Evolutionary conservation across 768 basidiomycete genomes (phyloP).

Genomic region (Postia placenta): DNA sequence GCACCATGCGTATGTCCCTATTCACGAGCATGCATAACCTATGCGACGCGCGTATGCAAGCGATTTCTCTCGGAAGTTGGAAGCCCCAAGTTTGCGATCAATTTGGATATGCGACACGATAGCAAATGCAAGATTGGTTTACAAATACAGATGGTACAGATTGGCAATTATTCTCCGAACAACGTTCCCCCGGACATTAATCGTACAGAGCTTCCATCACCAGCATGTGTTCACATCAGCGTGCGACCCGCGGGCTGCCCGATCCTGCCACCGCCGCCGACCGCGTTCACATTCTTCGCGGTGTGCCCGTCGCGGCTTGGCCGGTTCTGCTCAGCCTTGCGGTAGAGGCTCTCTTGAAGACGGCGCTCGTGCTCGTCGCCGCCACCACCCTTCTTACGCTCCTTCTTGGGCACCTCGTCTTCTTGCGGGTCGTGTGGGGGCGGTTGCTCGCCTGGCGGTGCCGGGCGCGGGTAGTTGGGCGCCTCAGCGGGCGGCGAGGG

Average conservation of each 20-base stretch:
- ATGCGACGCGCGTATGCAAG: slow-evolving; percentile 14
- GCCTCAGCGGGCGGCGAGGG: slow-evolving; percentile 7
- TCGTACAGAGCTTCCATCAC: background rate
- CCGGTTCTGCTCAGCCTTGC: slow-evolving; percentile 17
- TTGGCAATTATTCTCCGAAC: background rate
- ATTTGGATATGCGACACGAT: background rate
- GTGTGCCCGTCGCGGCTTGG: slow-evolving; percentile 11
- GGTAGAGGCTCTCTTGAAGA: slow-evolving; percentile 14
- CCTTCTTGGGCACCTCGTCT: slow-evolving; percentile 16
- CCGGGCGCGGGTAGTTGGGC: slow-evolving; percentile 17
- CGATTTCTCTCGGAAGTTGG: too few species aligned
- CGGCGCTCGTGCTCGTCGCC: slow-evolving; percentile 19
- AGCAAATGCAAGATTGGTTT: background rate
- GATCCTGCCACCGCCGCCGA: slow-evolving; percentile 11
- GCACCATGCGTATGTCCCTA: slow-evolving; percentile 11
- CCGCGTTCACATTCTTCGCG: slow-evolving; percentile 2
- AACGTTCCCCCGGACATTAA: background rate
- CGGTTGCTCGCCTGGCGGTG: slow-evolving; percentile 14
- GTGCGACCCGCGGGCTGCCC: slow-evolving; percentile 9
- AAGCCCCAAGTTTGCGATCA: too few species aligned
- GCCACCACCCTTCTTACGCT: slow-evolving; percentile 13
- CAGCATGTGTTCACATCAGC: background rate
- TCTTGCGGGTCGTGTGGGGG: slow-evolving; percentile 9
- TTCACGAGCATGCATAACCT: slow-evolving; percentile 11
- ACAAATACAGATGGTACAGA: background rate